These are phyloP conservation scores for Keithomyces neogunnii DNA, from an alignment of 2,329 filamentous ascomycete genomes.

Conservation along the genomic window DNA sequence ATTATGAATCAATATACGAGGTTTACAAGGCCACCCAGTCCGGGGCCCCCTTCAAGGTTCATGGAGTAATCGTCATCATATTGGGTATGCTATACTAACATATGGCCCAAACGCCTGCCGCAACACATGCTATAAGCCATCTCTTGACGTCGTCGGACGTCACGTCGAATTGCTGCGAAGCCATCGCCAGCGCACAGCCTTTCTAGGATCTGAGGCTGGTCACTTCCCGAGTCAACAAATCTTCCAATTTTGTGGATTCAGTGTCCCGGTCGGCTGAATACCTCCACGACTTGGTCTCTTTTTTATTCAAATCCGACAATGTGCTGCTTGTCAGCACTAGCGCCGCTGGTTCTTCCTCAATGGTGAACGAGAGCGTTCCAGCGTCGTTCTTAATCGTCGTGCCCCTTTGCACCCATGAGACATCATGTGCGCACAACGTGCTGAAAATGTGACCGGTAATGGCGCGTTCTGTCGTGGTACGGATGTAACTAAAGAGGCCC, in stretches of 20 bases:
- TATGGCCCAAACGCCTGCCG: too few species aligned
- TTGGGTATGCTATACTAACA: not conserved
- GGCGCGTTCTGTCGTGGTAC: slow-evolving; percentile 31
- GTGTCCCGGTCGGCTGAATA: not conserved
- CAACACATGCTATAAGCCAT: too few species aligned
- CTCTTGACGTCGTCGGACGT: not conserved
- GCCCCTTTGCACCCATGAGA: slow-evolving; percentile 18
- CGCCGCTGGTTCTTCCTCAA: not conserved
- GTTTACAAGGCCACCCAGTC: too few species aligned
- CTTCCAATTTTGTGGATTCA: not conserved
- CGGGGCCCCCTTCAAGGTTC: too few species aligned
- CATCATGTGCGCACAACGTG: not conserved
- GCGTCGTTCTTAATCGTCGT: slow-evolving; percentile 22
- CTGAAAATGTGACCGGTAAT: slow-evolving; percentile 28
- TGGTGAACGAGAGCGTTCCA: slow-evolving; percentile 22
- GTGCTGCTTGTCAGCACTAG: not conserved
- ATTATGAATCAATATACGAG: too few species aligned
- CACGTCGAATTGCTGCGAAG: too few species aligned
- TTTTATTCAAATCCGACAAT: not conserved
- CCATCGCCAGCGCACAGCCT: not conserved
- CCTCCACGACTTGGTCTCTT: not conserved
- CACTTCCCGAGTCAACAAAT: not conserved
- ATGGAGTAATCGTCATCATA: not conserved
- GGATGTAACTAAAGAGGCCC: slow-evolving; percentile 38
- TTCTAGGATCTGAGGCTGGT: not conserved